Evolutionary conservation across 257 asterid genomes (phyloP).

Genomic region (Asclepias syriaca): DNA sequence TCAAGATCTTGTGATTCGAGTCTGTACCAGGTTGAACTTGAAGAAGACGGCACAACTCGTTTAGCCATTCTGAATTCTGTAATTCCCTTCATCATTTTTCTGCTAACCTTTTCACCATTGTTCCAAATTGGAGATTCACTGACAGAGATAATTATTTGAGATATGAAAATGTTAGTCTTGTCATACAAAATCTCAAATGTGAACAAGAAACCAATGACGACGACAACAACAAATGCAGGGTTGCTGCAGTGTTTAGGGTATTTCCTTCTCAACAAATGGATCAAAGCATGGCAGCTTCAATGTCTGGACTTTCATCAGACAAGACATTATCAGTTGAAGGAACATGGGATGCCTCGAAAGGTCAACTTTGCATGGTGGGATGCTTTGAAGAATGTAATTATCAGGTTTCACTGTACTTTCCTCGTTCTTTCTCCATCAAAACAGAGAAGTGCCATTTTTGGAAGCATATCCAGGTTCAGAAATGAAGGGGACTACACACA

Average conservation of each 20-base stretch:
- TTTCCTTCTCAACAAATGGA: slow-evolving; percentile 5
- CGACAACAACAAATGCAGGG: background rate
- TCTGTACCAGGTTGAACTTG: background rate
- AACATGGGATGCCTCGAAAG: slow-evolving; percentile 20
- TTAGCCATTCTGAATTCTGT: slow-evolving; percentile 13
- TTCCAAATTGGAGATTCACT: slow-evolving; percentile 7
- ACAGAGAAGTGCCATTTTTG: slow-evolving; percentile 14
- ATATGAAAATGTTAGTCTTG: slow-evolving; percentile 5
- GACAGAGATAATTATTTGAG: background rate
- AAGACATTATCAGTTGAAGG: slow-evolving; percentile 23
- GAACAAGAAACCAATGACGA: background rate
- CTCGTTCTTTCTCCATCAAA: slow-evolving; percentile 13
- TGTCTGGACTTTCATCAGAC: slow-evolving; percentile 15
- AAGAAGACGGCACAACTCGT: slow-evolving; percentile 11
- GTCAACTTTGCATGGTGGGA: slow-evolving; percentile 21
- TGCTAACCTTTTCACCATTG: background rate
- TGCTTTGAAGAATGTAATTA: slow-evolving; percentile 18
- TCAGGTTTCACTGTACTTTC: slow-evolving; percentile 16
- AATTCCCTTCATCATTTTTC: background rate
- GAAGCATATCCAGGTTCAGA: slow-evolving; percentile 16
- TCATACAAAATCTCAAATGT: slow-evolving; percentile 14
- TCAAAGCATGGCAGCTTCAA: slow-evolving; percentile 2
- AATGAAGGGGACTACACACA: background rate
- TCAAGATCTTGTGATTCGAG: slow-evolving; percentile 6
- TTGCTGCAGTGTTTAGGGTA: slow-evolving; percentile 16